These are phyloP conservation scores for Nicotiana noctiflora DNA, from an alignment of 257 asterid genomes.

Conservation along the genomic window DNA sequence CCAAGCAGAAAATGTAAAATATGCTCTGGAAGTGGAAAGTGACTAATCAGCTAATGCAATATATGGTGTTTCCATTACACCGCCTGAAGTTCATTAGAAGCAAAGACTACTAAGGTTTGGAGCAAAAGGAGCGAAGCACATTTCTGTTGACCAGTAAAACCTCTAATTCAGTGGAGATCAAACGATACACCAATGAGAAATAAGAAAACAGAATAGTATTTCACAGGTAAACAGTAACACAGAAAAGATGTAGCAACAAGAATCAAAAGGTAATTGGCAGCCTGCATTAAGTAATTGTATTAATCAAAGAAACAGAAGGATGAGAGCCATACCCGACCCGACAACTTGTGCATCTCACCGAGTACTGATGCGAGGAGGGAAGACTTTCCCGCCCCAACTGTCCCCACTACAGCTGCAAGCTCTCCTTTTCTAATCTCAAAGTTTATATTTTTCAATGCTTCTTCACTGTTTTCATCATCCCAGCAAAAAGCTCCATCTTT, in stretches of 20 bases:
- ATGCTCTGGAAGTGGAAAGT: not conserved
- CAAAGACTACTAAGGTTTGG: not conserved
- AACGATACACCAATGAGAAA: not conserved
- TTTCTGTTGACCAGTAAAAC: not conserved
- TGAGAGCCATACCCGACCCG: slow-evolving; percentile 59
- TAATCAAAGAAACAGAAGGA: not conserved
- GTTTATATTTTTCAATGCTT: slow-evolving; percentile 41
- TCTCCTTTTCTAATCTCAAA: slow-evolving; percentile 64
- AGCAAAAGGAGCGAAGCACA: not conserved
- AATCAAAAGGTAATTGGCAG: not conserved
- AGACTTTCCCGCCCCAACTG: slow-evolving; percentile 94
- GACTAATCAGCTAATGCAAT: not conserved
- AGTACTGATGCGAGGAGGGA: slow-evolving; percentile 81
- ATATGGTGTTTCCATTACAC: not conserved
- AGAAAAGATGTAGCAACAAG: not conserved
- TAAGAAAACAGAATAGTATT: not conserved
- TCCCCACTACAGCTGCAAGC: slow-evolving; percentile 82
- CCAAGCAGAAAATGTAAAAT: not conserved
- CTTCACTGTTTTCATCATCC: slow-evolving; percentile 70
- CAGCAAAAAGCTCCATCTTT: slow-evolving; percentile 63
- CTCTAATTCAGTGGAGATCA: not conserved
- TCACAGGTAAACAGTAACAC: not conserved
- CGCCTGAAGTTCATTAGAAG: not conserved
- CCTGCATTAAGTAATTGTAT: not conserved
- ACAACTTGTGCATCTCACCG: slow-evolving; percentile 84